A percentile compares a stretch with the other conserved stretches of the same genome.
Conservation (phyloP, 2,329 filamentous ascomycete species). For the Tolypocladium endophyticum region DNA sequence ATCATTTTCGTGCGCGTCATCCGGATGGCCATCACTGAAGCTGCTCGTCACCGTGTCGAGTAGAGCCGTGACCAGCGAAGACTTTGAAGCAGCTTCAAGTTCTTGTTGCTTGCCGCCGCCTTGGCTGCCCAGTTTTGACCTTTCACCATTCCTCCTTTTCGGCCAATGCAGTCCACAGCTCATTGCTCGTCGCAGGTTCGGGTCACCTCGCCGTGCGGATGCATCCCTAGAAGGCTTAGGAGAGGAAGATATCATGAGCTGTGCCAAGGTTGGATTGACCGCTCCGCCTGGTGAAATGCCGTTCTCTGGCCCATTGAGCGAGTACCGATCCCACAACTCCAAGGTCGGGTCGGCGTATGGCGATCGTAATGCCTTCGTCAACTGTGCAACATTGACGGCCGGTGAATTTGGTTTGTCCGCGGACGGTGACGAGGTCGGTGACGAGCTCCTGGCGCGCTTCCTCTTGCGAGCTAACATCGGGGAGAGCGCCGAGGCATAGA, state of each 20-base stretch:
- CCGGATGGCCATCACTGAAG: constrained; percentile 31
- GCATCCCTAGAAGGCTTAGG: constrained; percentile 45
- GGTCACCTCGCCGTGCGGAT: constrained; percentile 28
- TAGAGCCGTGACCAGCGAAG: constrained; percentile 49
- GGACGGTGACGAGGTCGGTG: constrained; percentile 58
- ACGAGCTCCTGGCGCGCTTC: constrained; percentile 66
- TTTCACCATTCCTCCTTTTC: constrained; percentile 54
- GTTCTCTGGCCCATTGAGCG: constrained; percentile 33
- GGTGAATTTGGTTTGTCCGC: constrained; percentile 31
- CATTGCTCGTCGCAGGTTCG: constrained; percentile 48
- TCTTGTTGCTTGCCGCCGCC: constrained; percentile 23
- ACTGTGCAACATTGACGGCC: constrained; percentile 45
- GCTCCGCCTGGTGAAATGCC: constrained; percentile 31
- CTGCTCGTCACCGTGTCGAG: constrained; percentile 54
- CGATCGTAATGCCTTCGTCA: constrained; percentile 50
- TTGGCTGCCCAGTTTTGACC: constrained; percentile 26
- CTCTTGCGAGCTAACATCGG: constrained; percentile 39
- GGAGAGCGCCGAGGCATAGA: constrained; percentile 30
- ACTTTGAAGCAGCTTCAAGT: constrained; percentile 41
- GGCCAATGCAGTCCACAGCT: constrained; percentile 64
- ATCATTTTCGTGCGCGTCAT: constrained; percentile 16
- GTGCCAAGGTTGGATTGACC: constrained; percentile 47
- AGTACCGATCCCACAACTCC: constrained; percentile 70
- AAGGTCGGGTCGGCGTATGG: constrained; percentile 62
- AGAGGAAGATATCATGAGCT: constrained; percentile 61